Conservation (phyloP, 148 eudicot genomes). For the Diospyros lotus region DNA sequence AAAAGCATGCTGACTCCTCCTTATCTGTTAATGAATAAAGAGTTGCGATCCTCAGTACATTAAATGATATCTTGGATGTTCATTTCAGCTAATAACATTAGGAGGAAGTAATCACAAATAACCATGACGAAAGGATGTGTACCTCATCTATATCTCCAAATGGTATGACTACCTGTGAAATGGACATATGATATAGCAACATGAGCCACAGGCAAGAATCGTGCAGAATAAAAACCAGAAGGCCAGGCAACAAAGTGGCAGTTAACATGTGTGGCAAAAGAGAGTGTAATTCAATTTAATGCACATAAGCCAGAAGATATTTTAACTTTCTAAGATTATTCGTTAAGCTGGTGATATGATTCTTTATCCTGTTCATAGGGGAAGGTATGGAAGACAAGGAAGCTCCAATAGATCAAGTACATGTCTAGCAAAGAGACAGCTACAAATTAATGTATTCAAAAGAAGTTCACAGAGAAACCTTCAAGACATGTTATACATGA, state of each 20-base stretch:
- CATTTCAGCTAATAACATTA: conserved; percentile 4
- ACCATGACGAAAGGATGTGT: conserved; percentile 13
- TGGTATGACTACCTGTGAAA: conserved; percentile 77
- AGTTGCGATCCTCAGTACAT: not conserved
- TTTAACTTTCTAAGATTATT: not conserved
- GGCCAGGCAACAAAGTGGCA: conserved; percentile 1
- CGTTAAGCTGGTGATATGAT: not conserved
- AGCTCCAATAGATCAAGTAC: not conserved
- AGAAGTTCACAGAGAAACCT: not conserved
- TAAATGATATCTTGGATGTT: conserved; percentile 4
- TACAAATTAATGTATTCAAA: not conserved
- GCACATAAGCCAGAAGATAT: not conserved
- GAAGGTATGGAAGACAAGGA: not conserved
- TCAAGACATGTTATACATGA: not conserved
- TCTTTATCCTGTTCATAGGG: not conserved
- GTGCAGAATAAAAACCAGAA: conserved; percentile 1
- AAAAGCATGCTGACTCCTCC: conserved; percentile 89
- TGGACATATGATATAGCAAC: conserved; percentile 12
- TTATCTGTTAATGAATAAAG: conserved; percentile 46
- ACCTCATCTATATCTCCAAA: conserved; percentile 93
- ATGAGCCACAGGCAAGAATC: not conserved
- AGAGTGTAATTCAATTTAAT: not conserved
- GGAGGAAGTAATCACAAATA: conserved; percentile 1
- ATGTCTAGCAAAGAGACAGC: not conserved
- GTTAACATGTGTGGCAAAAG: not conserved